Base-by-base conservation (phyloP, 2,329 filamentous ascomycete species). In the Aureobasidium sp. region DNA sequence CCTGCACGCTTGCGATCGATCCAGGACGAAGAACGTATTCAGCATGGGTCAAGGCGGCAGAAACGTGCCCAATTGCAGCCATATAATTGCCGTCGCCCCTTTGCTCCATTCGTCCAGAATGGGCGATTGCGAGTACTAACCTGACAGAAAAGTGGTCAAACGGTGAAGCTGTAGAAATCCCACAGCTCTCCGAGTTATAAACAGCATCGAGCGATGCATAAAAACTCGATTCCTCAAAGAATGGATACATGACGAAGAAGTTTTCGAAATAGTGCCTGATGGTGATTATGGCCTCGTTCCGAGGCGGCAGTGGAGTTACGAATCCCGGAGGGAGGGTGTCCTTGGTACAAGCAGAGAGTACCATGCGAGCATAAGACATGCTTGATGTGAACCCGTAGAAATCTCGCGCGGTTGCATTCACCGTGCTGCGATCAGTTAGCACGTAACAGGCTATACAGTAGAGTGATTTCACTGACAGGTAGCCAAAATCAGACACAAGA, bases 401-500 rank as follows among this genome's bases (percentile, higher is more conserved):
- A 74, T 97, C 94, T 70, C 91, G 84, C 1, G 92, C 93, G 0
- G 92, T 97, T 32, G 94, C 92, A 77, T 96, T 96, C 70, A 99
- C 90, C 5, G 93, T 91, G 62, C 91, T 94, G 58, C 9, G 4
- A 27, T 10, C 12, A 17, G 53, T 67, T 27, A 62, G 67, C 20
- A 69, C 9, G 34, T 13, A 12, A 15, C 20, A 41, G 6, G 26
- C 46, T 42, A 12, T 47, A 23, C 41, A 20, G 10, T 20, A 17
- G 15, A 27, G 29, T 10, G 27, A 13, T 10, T 57, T 53, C 55
- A 76, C 87, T 75, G 73, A 95, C 86, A 97, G 77, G 70, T 91
- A 93, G 60, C 92, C 92, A 79, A 97, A 96, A 70, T 96, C 92
- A 0, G 92, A 95, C 26, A 97, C 90, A 2, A 97, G 79, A 59